Conservation (phyloP, 441 rosid species). For the Pelargonium fulgidum region DNA sequence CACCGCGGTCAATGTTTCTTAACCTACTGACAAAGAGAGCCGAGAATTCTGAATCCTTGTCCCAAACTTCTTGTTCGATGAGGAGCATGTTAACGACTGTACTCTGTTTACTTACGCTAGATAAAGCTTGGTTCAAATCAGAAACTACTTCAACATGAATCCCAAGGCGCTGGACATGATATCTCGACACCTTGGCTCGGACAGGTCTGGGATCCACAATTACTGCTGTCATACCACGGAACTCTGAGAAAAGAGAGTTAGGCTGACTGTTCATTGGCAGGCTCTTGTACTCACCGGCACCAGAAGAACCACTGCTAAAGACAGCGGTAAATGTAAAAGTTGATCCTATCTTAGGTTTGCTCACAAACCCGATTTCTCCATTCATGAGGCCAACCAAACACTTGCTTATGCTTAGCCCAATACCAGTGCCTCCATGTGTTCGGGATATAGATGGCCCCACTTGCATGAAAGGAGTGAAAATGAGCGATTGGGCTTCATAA, state of each 20-base stretch:
- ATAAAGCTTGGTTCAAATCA: conserved; percentile 15
- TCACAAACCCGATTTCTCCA: conserved; percentile 86
- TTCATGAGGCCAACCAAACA: conserved; percentile 84
- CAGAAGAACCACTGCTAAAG: conserved; percentile 45
- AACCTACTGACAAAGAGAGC: conserved; percentile 24
- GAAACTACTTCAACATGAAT: background rate
- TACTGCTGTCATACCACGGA: conserved; percentile 55
- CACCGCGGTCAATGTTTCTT: conserved; percentile 26
- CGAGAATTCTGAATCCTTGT: conserved; percentile 32
- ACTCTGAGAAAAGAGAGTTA: conserved; percentile 39
- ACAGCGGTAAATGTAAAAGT: conserved; percentile 74
- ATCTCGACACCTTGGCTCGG: conserved; percentile 70
- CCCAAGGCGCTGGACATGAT: conserved; percentile 52
- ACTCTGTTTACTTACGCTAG: conserved; percentile 33
- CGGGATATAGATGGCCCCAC: conserved; percentile 96
- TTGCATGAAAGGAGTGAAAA: conserved; percentile 94
- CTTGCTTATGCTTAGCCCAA: conserved; percentile 87
- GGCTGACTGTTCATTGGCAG: conserved; percentile 24
- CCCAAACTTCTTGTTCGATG: conserved; percentile 70
- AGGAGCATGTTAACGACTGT: conserved; percentile 39
- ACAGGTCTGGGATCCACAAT: conserved; percentile 61
- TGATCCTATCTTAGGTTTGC: conserved; percentile 65
- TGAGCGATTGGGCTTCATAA: conserved; percentile 57
- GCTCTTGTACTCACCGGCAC: conserved; percentile 36
- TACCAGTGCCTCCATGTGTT: conserved; percentile 91